Evolutionary conservation across 768 basidiomycete species (phyloP).

Genomic region (Tricholoma saponaceum): DNA sequence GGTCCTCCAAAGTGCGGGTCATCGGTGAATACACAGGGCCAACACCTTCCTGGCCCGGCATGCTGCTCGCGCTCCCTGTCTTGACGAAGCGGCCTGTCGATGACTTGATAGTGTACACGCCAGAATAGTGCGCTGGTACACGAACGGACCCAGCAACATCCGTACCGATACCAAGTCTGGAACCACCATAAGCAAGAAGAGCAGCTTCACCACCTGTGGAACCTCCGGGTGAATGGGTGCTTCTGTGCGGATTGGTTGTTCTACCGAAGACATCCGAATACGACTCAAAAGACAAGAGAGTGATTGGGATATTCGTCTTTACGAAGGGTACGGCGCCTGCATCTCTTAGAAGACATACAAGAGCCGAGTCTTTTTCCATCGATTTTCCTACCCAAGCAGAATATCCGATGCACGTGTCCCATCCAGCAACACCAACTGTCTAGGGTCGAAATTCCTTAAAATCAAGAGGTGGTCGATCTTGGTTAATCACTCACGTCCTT

Average conservation of each 20-base stretch:
- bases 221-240: constrained; percentile 54
- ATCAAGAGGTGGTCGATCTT: constrained; percentile 3
- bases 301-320: constrained; percentile 64
- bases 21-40: constrained; percentile 54
- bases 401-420: constrained; percentile 58
- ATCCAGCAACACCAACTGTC: constrained; percentile 51
- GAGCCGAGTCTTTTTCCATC: constrained; percentile 39
- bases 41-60: constrained; percentile 60
- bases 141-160: constrained; percentile 70
- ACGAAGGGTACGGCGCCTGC: constrained; percentile 65
- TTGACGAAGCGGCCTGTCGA: constrained; percentile 45
- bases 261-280: constrained; percentile 54
- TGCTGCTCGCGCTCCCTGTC: constrained; percentile 39
- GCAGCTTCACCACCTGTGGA: constrained; percentile 68
- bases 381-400: constrained; percentile 46
- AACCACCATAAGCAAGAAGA: constrained; percentile 56
- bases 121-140: constrained; percentile 62
- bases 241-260: constrained; percentile 59
- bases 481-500: constrained; percentile 34
- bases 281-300: constrained; percentile 56
- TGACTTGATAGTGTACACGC: constrained; percentile 54
- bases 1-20: constrained; percentile 55
- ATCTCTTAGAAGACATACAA: constrained; percentile 49
- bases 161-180: constrained; percentile 60
- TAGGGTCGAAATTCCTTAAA: constrained; percentile 17